Evolutionary conservation across 1,284 basidiomycete genomes (phyloP).

Genomic region (Irpex rosettiformis): DNA sequence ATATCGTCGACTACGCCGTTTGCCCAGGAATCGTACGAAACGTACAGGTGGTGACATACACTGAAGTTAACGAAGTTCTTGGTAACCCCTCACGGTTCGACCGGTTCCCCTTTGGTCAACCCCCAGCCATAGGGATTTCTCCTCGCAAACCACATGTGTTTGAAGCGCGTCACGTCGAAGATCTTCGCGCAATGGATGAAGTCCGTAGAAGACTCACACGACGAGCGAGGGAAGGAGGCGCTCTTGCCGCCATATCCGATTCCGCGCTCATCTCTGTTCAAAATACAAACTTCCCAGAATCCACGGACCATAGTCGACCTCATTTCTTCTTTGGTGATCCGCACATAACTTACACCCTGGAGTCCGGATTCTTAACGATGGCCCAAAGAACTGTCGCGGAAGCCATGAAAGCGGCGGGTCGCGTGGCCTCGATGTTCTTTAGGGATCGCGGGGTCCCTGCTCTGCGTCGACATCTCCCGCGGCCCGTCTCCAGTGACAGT

Average conservation of each 20-base stretch:
- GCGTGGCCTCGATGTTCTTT: slow-evolving; percentile 75
- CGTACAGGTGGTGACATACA: slow-evolving; percentile 67
- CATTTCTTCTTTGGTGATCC: slow-evolving; percentile 57
- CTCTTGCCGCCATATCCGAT: neutral
- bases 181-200: slow-evolving; percentile 8
- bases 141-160: neutral
- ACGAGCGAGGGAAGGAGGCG: neutral
- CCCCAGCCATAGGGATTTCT: neutral
- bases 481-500: slow-evolving; percentile 23
- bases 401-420: slow-evolving; percentile 81
- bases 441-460: slow-evolving; percentile 60
- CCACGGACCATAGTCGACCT: slow-evolving; percentile 21
- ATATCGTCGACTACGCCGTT: slow-evolving; percentile 70
- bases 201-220: slow-evolving; percentile 11
- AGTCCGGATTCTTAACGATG: slow-evolving; percentile 27
- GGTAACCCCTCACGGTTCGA: slow-evolving; percentile 23
- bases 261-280: slow-evolving; percentile 12
- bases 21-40: slow-evolving; percentile 73
- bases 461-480: slow-evolving; percentile 49
- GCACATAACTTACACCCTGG: slow-evolving; percentile 44
- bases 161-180: neutral
- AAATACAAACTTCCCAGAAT: slow-evolving; percentile 19
- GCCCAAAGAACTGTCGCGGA: slow-evolving; percentile 69
- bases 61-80: slow-evolving; percentile 60
- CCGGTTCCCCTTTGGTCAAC: slow-evolving; percentile 41